Base-by-base conservation (phyloP, 2,329 filamentous ascomycete genomes). In the Colletotrichum graminicola region DNA sequence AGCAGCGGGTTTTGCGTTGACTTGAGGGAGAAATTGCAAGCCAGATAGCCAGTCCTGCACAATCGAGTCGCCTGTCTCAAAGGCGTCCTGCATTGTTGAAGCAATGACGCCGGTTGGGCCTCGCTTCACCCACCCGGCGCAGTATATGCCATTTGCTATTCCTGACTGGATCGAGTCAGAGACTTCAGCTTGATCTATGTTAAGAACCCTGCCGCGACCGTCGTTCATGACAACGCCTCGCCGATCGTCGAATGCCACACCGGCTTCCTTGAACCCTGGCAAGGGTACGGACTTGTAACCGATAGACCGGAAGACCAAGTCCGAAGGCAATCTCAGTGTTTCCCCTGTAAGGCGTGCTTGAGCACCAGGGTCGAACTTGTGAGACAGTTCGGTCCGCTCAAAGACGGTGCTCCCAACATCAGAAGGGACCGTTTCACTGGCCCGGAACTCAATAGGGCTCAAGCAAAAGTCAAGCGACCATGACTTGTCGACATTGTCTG, bases 31-130 rank as follows among this genome's bases (percentile, higher is more conserved):
- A 66, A 89, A 88, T 1, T 77, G 73, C 1, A 75, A 76, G 2
- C 81, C 81, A 1, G 82, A 78, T 21, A 79, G 75, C 92, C 94
- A 95, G 78, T 99, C 96, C n/a, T 88, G 83, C 0, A 89, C 89
- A 73, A 99, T 93, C 3, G 92, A 90, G 78, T 98, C 95, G 1
- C 91, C 96, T 0, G 94, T 97, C 11, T 89, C 88, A 77, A 98
- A 99, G 0, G 96, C 95, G 79, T 99, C 96, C 71, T 92, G 90
- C 94, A 99, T 97, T 0, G 96, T 99, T 39, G 92, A 94, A 1
- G 95, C 95, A 79, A 99, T 99, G 4, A 98, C 95, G 2, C 96
- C 96, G 0, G 94, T 98, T 0, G 96, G 95, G 0, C 96, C 96
- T 45, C 92, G 89, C 83, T 98, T 98, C 12, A 98, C 94, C 96